These are phyloP conservation scores for Passiflora organensis DNA, from an alignment of 345 rosid species.

Conservation along the genomic window DNA sequence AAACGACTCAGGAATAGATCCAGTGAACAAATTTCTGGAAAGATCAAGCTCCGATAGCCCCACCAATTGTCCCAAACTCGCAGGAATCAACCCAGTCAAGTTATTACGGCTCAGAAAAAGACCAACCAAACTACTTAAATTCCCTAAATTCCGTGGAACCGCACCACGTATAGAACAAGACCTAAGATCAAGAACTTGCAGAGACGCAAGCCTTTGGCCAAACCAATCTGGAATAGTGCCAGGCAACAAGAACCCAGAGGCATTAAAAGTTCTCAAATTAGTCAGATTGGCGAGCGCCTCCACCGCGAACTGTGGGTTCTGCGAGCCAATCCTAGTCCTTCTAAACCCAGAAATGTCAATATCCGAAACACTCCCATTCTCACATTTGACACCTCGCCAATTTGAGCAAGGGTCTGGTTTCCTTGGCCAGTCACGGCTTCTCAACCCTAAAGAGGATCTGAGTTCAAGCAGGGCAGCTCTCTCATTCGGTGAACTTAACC, in stretches of 20 bases:
- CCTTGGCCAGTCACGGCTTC: constrained; percentile 83
- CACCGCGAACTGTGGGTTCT: constrained; percentile 67
- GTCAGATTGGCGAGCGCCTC: constrained; percentile 71
- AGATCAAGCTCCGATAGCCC: constrained; percentile 60
- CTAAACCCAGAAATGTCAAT: constrained; percentile 81
- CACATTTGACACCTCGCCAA: constrained; percentile 73
- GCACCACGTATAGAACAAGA: constrained; percentile 56
- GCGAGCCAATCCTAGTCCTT: constrained; percentile 73
- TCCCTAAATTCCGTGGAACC: constrained; percentile 64
- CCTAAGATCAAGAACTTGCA: constrained; percentile 83
- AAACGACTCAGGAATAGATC: constrained; percentile 64
- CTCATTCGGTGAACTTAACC: constrained; percentile 45
- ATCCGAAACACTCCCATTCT: constrained; percentile 54
- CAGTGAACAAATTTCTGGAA: constrained; percentile 55
- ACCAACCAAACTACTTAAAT: constrained; percentile 52
- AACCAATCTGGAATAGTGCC: constrained; percentile 79
- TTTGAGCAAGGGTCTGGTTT: constrained; percentile 69
- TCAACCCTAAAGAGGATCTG: constrained; percentile 85
- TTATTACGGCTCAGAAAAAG: constrained; percentile 59
- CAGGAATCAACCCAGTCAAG: constrained; percentile 56
- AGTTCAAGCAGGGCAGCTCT: constrained; percentile 58
- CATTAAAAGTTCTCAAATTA: constrained; percentile 58
- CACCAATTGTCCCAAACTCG: constrained; percentile 48
- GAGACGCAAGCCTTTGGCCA: constrained; percentile 44
- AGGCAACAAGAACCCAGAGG: constrained; percentile 69